Conservation (phyloP, 352 stramenopile genomes). For the Pythium insidiosum region DNA sequence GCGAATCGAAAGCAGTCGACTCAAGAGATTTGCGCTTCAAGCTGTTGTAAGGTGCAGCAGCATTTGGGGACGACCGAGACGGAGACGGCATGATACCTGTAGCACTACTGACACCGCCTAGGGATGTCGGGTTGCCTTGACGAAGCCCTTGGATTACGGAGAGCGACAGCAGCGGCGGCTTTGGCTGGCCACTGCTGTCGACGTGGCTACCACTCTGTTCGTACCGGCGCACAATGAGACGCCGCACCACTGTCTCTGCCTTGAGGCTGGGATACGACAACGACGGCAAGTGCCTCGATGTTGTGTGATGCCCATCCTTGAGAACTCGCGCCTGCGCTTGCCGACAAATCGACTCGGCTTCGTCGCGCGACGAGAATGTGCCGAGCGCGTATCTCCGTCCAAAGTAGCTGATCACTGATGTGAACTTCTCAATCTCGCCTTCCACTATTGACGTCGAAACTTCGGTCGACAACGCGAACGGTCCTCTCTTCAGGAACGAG, state of each 20-base stretch:
- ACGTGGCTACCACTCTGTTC: constrained; percentile 6
- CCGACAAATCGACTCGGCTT: constrained; percentile 7
- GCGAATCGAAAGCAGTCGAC: no score
- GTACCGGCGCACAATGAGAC: constrained; percentile 15
- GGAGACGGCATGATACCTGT: no score
- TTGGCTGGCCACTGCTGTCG: not conserved
- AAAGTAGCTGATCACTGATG: constrained; percentile 7
- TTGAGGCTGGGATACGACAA: constrained; percentile 16
- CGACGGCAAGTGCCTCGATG: constrained; percentile 1
- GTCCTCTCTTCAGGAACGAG: constrained; percentile 5
- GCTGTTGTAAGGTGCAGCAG: no score
- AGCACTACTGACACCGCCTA: no score
- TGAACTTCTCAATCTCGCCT: constrained; percentile 14
- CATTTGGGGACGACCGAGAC: no score
- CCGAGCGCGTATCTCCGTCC: constrained; percentile 11
- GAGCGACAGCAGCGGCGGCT: constrained; percentile 9
- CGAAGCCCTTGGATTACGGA: constrained; percentile 8
- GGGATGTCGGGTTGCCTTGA: no score
- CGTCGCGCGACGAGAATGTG: constrained; percentile 7
- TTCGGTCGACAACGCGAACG: constrained; percentile 8
- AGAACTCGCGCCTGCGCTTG: constrained; percentile 3
- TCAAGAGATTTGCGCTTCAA: no score
- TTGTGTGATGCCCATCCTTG: constrained; percentile 1
- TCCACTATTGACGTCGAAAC: not conserved
- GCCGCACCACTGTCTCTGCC: constrained; percentile 16